These are phyloP conservation scores for Hordeum pubiflorum DNA, from an alignment of 202 grass and related monocot genomes.

Conservation along the genomic window DNA sequence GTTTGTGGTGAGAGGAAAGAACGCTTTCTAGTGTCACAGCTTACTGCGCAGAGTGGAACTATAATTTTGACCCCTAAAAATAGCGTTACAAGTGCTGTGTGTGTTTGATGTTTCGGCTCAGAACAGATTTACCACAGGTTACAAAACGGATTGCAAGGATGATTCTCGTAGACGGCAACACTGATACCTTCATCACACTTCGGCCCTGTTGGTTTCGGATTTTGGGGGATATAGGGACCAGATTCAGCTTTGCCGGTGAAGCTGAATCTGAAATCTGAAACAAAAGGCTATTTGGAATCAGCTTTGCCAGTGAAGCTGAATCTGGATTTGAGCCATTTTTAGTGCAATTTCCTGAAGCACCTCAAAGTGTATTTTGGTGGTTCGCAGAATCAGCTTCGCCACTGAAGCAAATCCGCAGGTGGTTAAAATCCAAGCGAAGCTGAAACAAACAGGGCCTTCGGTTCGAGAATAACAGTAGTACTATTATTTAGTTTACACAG, in stretches of 20 bases:
- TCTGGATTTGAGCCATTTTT: too few species aligned
- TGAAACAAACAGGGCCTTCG: background rate
- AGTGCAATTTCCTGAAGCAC: too few species aligned
- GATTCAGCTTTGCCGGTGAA: too few species aligned
- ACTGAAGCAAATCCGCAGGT: too few species aligned
- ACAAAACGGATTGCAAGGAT: background rate
- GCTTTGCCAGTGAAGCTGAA: too few species aligned
- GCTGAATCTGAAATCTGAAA: too few species aligned
- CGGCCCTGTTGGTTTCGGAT: background rate
- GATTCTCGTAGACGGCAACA: background rate
- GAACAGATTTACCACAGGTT: background rate
- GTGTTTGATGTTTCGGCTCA: background rate
- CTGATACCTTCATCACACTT: background rate
- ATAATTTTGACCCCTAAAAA: constrained; percentile 17
- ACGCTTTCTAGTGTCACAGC: background rate
- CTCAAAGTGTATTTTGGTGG: too few species aligned
- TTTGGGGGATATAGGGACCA: too few species aligned
- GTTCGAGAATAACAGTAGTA: background rate
- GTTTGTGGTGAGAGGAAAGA: constrained; percentile 8
- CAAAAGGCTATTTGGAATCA: too few species aligned
- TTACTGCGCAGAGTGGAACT: background rate
- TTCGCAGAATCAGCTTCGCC: too few species aligned
- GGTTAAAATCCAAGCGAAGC: too few species aligned
- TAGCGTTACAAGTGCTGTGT: background rate
- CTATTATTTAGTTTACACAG: constrained; percentile 9